Evolutionary conservation across 1,139 yeast genomes (phyloP), one percentile per base, ranked within the genome.

Genomic region (Pichia sp.): DNA sequence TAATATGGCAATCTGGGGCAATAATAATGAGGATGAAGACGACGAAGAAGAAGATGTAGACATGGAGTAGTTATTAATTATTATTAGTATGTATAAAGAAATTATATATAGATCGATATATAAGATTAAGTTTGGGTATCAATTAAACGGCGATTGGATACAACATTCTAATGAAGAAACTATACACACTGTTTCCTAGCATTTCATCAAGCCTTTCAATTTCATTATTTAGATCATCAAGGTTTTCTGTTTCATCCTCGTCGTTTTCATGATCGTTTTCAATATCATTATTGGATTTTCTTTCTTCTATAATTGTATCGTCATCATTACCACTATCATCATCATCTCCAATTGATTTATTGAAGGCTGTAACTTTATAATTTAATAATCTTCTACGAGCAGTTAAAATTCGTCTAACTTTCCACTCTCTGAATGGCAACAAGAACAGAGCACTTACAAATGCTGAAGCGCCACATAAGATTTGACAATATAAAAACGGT

Each of bases 401-500:
- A 1, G 39, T 32, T 24, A 63, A 44, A 54, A 62, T 57, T 27
- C 61, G 46, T n/a, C 63, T 62, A 38, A 68, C 71, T 49, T 66
- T 66, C 59, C 66, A 64, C 52, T 74, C 77, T 55, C 80, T 64
- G 18, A 72, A 57, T 3, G 70, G 64, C 12, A 70, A 42, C 34
- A 68, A 56, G 44, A 63, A 44, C n/a, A 63, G 3, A 22, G 62
- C 57, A 7, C 74, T 70, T 9, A 64, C 68, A 16, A 74, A 52
- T 52, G 74, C 75, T 41, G 76, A 64, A 29, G 68, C 58, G 1
- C 85, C 86, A 12, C 79, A 75, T 56, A 80, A 79, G 0, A 82
- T 73, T 58, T 82, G 88, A 12, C 84, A 71, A 59, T 79, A 72
- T 12, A 79, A 59, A 54, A 71, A 82, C 0, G 85, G 86, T 41